phyloP scores from a whole-genome alignment of 768 basidiomycete genomes.

The Pisolithus albus region DNA sequence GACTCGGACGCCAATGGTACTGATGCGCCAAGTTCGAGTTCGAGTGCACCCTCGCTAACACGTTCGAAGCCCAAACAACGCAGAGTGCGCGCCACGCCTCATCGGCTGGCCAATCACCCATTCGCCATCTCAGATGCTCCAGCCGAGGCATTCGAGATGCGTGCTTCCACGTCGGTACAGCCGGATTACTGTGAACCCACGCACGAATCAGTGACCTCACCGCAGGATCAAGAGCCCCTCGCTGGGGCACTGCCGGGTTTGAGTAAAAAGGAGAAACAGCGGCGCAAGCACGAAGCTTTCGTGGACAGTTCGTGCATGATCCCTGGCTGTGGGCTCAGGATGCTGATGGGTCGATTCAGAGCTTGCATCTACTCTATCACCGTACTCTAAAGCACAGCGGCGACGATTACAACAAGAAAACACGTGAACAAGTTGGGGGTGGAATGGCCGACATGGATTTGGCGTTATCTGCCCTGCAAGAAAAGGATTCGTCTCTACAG shows the following conservation, averaged over 20 bases:
- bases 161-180: slow-evolving; percentile 38
- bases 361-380: slow-evolving; percentile 42
- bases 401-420: slow-evolving; percentile 67
- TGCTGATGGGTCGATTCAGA: slow-evolving; percentile 24
- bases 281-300: slow-evolving; percentile 61
- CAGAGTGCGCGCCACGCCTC: slow-evolving; percentile 38
- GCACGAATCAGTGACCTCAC: background rate
- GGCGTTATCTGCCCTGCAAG: slow-evolving; percentile 50
- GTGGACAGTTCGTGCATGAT: slow-evolving; percentile 45
- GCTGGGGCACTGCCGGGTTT: slow-evolving; percentile 20
- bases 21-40: background rate
- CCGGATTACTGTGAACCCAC: background rate
- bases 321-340: background rate
- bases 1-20: background rate
- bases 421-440: slow-evolving; percentile 50
- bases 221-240: slow-evolving; percentile 36
- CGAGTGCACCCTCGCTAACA: slow-evolving; percentile 7
- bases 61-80: slow-evolving; percentile 26
- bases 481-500: slow-evolving; percentile 21
- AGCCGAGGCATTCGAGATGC: slow-evolving; percentile 43
- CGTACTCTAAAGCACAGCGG: slow-evolving; percentile 67
- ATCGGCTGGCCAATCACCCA: slow-evolving; percentile 41
- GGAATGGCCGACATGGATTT: slow-evolving; percentile 45
- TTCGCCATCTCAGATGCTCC: slow-evolving; percentile 46
- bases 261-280: slow-evolving; percentile 64